Evolutionary conservation across 2,329 filamentous ascomycete genomes (phyloP).

Genomic region (Grosmannia huntii): DNA sequence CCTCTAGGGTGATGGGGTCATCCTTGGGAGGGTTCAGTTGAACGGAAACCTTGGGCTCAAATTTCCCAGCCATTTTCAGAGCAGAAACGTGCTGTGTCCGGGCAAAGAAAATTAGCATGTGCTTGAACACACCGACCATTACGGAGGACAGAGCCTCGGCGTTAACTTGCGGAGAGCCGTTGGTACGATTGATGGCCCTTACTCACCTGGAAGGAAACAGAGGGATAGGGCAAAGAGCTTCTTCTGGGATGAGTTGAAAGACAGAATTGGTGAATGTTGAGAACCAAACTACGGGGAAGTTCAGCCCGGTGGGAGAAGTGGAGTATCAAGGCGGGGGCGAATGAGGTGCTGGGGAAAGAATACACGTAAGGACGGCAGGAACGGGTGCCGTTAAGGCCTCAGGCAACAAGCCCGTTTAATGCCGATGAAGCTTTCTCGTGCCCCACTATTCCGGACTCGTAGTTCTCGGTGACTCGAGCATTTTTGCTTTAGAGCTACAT

Average conservation of each 20-base stretch:
- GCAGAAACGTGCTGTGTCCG: not conserved
- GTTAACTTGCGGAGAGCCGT: not conserved
- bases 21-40: conserved; percentile 73
- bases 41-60: conserved; percentile 67
- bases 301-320: not conserved
- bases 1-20: conserved; percentile 69
- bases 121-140: not conserved
- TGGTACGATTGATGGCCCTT: not conserved
- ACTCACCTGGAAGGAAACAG: not conserved
- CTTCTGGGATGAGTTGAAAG: not conserved
- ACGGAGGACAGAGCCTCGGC: not conserved
- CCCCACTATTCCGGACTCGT: not conserved
- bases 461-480: not conserved
- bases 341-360: conserved; percentile 7
- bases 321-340: conserved; percentile 1
- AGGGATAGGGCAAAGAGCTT: not conserved
- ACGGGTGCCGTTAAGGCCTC: not conserved
- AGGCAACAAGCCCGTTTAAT: conserved; percentile 5
- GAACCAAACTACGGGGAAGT: not conserved
- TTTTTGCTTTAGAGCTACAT: not conserved
- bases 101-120: not conserved
- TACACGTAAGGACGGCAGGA: not conserved
- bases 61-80: conserved; percentile 44
- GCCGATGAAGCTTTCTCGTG: not conserved
- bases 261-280: not conserved